Base-by-base conservation (phyloP, 2,329 filamentous ascomycete genomes). In the Ophiocordyceps australis region DNA sequence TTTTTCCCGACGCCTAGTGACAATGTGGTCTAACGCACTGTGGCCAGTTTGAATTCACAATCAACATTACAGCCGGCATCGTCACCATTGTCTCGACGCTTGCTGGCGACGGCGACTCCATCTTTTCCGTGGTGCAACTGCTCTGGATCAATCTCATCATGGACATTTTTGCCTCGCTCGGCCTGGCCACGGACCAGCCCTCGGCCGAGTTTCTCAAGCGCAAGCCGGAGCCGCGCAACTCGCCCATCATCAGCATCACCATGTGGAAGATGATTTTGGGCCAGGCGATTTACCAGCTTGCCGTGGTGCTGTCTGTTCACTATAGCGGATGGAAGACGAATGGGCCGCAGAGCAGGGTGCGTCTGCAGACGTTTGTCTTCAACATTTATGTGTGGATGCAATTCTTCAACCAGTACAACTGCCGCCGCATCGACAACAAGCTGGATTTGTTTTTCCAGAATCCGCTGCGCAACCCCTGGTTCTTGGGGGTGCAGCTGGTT, bases 201-300 rank as follows among this genome's bases (percentile, higher is more conserved):
- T 61, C 62, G 3, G 52, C 57, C 9, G 56, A 55, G 26, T 60
- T 72, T 20, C 57, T 73, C 14, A 49, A 70, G 35, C 60, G 67
- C 21, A 78, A 78, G 42, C 80, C 80, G 2, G 71, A 80, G 30
- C 65, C 72, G 3, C 83, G 82, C 42, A 74, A 67, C 17, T 74
- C 75, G 6, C 62, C 75, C 2, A 57, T 86, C 5, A 79, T 86
- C 37, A 80, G 66, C 3, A 54, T 74, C 23, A 73, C 68, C 21
- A 86, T 86, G 79, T 79, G 76, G 74, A 89, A 89, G 55, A 89
- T 85, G 78, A 85, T 89, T 31, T 66, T 83, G 28, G 79, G 78
- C 1, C 77, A 89, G 45, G 65, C 75, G 7, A 67, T 85, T 33
- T 83, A 77, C 45, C 77, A 89, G 45, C 64, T 86, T 0, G 59